Percentiles rank a stretch among this genome's conserved stretches.
Conservation (phyloP, 1,284 basidiomycete genomes). For the Moesziomyces globuligerus region DNA sequence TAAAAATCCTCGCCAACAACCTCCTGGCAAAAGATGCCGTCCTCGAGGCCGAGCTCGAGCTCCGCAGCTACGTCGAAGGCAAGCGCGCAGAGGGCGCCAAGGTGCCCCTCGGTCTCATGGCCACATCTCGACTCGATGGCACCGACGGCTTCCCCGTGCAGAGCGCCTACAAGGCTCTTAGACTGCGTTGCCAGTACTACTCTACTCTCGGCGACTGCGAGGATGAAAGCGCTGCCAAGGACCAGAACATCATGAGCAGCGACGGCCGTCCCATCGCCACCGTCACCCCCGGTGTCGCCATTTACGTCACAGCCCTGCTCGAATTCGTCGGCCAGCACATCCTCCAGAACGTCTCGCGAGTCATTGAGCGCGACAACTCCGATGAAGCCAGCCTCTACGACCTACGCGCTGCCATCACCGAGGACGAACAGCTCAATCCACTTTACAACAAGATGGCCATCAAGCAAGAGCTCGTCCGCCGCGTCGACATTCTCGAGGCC, state of each 20-base stretch:
- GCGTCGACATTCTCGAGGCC: constrained; percentile 28
- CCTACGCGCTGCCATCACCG: constrained; percentile 55
- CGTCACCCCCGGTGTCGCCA: constrained; percentile 59
- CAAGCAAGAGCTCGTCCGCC: constrained; percentile 34
- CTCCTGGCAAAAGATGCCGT: constrained; percentile 60
- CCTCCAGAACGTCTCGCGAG: constrained; percentile 53
- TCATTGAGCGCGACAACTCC: constrained; percentile 63
- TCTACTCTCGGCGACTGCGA: constrained; percentile 56
- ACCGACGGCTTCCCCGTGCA: constrained; percentile 57
- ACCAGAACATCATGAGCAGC: constrained; percentile 62
- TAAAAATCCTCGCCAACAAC: constrained; percentile 56
- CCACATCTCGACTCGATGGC: constrained; percentile 59
- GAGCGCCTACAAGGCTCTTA: constrained; percentile 56
- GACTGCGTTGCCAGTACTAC: constrained; percentile 58
- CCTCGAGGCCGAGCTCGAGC: constrained; percentile 62
- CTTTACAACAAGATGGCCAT: constrained; percentile 50
- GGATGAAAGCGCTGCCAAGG: constrained; percentile 43
- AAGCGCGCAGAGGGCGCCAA: constrained; percentile 59
- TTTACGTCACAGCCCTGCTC: constrained; percentile 62
- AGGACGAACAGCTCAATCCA: constrained; percentile 52
- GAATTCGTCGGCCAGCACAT: constrained; percentile 59
- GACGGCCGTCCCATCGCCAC: constrained; percentile 64
- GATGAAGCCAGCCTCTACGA: constrained; percentile 59
- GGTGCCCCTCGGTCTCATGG: constrained; percentile 58
- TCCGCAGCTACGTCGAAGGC: constrained; percentile 56